phyloP scores from a whole-genome alignment of 306 rosid genomes.

The Senna tora region DNA sequence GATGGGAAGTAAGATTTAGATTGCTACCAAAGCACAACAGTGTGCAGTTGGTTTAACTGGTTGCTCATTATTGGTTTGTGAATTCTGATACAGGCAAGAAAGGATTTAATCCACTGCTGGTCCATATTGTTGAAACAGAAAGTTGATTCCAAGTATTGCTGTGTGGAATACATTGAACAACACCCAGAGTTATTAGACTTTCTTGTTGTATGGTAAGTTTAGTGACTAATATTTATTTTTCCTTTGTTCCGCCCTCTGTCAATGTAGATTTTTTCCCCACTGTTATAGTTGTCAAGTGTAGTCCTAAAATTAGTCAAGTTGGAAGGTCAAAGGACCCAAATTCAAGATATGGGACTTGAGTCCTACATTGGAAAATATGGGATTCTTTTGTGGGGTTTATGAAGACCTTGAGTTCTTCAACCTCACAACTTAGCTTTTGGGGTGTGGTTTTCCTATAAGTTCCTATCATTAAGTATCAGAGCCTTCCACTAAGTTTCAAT shows the following conservation, averaged over 20 bases:
- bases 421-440: no score
- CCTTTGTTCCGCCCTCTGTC: neutral
- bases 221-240: conserved; percentile 10
- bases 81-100: conserved; percentile 77
- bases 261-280: neutral
- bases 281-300: neutral
- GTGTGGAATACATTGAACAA: conserved; percentile 74
- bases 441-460: no score
- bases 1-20: conserved; percentile 92
- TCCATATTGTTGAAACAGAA: conserved; percentile 82
- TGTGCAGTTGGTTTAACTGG: conserved; percentile 31
- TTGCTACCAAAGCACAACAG: conserved; percentile 10
- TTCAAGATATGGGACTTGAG: no score
- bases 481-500: no score
- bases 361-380: no score
- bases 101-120: conserved; percentile 91
- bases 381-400: no score
- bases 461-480: no score
- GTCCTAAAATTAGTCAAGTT: neutral
- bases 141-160: conserved; percentile 65
- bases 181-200: conserved; percentile 80
- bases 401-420: no score
- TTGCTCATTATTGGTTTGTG: conserved; percentile 43
- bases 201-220: conserved; percentile 86
- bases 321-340: neutral